phyloP scores from a whole-genome alignment of 768 basidiomycete species.

The Ramaria sp. region DNA sequence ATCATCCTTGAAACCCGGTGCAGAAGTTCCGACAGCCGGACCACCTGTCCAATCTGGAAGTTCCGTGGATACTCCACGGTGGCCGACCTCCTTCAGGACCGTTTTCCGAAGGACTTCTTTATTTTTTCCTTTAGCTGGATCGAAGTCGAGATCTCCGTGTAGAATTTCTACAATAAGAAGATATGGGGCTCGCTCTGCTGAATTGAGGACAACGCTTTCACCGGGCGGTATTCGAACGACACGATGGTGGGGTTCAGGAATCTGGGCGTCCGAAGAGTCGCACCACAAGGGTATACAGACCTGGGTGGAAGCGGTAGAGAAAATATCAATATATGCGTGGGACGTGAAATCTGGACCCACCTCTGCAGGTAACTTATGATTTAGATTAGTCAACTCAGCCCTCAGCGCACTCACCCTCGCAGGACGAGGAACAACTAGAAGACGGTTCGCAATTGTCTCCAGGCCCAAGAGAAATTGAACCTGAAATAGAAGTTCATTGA shows the following conservation, averaged over 20 bases:
- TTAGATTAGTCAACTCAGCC: constrained; percentile 89
- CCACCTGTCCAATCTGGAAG: background rate
- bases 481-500: constrained; percentile 25
- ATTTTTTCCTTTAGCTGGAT: constrained; percentile 73
- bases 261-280: constrained; percentile 50
- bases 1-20: background rate
- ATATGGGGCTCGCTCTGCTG: constrained; percentile 92
- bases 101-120: constrained; percentile 77
- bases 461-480: constrained; percentile 80
- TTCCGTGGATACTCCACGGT: background rate
- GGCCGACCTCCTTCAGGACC: constrained; percentile 42
- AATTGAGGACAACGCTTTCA: constrained; percentile 95
- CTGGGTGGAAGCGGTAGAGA: constrained; percentile 24
- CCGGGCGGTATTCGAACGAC: constrained; percentile 96
- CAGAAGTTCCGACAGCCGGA: background rate
- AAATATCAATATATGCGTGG: background rate
- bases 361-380: constrained; percentile 94
- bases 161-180: constrained; percentile 88
- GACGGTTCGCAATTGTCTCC: constrained; percentile 86
- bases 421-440: constrained; percentile 85
- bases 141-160: constrained; percentile 85
- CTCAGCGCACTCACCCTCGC: constrained; percentile 93
- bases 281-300: constrained; percentile 89
- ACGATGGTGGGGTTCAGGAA: constrained; percentile 70
- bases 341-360: constrained; percentile 30